phyloP scores from a whole-genome alignment of 2,329 filamentous ascomycete genomes.

The Ramularia endophylla region DNA sequence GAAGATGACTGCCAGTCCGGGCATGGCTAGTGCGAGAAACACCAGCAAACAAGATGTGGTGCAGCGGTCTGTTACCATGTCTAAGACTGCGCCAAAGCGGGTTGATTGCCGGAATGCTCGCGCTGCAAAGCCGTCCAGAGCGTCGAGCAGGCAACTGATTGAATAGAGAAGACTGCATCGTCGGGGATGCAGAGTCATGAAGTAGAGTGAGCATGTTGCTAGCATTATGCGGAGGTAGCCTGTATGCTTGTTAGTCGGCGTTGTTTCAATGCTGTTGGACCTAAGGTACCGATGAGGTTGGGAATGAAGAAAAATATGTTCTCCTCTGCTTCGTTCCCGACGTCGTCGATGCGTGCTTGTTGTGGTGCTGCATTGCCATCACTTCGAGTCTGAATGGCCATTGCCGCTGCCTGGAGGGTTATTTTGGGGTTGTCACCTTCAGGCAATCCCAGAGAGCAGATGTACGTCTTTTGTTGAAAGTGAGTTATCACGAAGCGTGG shows the following conservation, averaged over 20 bases:
- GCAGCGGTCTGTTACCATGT: slow-evolving; percentile 99
- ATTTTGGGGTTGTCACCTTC: too few relatives aligned
- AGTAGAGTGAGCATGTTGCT: slow-evolving; percentile 86
- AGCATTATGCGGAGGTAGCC: slow-evolving; percentile 46
- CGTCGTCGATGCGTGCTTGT: too few relatives aligned
- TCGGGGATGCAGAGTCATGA: slow-evolving; percentile 95
- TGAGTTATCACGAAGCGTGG: too few relatives aligned
- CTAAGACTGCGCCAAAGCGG: slow-evolving; percentile 88
- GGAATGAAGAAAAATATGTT: slow-evolving; percentile 50
- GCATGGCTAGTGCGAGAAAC: slow-evolving; percentile 89
- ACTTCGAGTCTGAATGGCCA: too few relatives aligned
- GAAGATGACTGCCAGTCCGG: slow-evolving; percentile 87
- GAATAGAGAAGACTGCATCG: slow-evolving; percentile 89
- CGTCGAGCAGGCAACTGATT: slow-evolving; percentile 89
- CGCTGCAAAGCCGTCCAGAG: slow-evolving; percentile 86
- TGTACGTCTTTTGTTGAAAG: too few relatives aligned
- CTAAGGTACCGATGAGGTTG: slow-evolving; percentile 42
- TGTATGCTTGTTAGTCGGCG: slow-evolving; percentile 16
- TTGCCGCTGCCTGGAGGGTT: too few relatives aligned
- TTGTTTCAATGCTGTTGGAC: not conserved
- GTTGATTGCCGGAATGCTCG: slow-evolving; percentile 82
- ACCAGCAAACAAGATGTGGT: slow-evolving; percentile 91
- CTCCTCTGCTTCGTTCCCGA: slow-evolving; percentile 25
- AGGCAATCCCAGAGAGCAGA: too few relatives aligned
- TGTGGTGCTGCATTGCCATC: too few relatives aligned